phyloP scores from a whole-genome alignment of 148 eudicot genomes.

The Polygonum aviculare region DNA sequence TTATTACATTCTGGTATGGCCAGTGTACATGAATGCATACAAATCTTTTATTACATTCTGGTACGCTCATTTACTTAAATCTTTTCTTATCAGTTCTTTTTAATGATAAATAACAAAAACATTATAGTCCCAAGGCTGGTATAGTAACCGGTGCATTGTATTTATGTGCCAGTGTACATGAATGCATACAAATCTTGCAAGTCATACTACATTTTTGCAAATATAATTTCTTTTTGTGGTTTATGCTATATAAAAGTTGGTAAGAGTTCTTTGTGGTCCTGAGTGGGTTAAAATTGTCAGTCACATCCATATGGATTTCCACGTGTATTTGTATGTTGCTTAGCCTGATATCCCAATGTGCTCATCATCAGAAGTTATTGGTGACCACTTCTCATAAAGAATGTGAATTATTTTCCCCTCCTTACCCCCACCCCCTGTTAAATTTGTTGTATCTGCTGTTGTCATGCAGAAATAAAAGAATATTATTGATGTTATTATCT shows the following conservation, averaged over 20 bases:
- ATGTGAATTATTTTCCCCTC: neutral
- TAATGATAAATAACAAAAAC: neutral
- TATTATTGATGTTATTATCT: neutral
- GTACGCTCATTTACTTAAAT: neutral
- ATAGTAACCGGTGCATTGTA: neutral
- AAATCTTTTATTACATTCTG: neutral
- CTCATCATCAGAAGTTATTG: neutral
- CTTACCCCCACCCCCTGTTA: neutral
- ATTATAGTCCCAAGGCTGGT: neutral
- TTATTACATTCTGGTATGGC: neutral
- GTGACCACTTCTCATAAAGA: neutral
- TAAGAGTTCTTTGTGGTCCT: constrained; percentile 8
- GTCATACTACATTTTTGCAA: neutral
- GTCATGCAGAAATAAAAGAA: neutral
- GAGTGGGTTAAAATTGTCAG: neutral
- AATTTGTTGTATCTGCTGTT: neutral
- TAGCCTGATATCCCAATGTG: constrained; percentile 5
- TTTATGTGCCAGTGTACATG: neutral
- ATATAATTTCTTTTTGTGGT: neutral
- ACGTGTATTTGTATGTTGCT: constrained; percentile 15
- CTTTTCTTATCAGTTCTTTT: neutral
- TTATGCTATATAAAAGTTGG: neutral
- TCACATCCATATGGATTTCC: constrained; percentile 10
- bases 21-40: too few species aligned
- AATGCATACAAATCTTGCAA: neutral